phyloP scores from a whole-genome alignment of 257 asterid species.

The Jacaranda mimosifolia region DNA sequence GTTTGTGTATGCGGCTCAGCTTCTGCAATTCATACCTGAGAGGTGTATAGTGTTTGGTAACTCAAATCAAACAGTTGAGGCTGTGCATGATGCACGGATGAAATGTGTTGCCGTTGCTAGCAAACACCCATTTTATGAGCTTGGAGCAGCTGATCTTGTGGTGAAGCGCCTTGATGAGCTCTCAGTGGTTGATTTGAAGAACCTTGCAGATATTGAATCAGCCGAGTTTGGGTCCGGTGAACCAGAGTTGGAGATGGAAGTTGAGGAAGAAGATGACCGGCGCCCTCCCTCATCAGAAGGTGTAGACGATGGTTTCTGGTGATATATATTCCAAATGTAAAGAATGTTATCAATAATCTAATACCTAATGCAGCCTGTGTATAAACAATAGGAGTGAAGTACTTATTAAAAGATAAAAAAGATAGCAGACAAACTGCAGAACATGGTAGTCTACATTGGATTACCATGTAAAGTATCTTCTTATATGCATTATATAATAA shows the following conservation, averaged over 20 bases:
- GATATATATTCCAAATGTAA: conserved; percentile 48
- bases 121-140: conserved; percentile 67
- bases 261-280: conserved; percentile 55
- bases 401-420: not conserved
- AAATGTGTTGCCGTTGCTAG: conserved; percentile 74
- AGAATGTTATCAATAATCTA: conserved; percentile 39
- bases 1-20: conserved; percentile 70
- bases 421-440: conserved; percentile 17
- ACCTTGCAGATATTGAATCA: conserved; percentile 60
- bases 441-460: conserved; percentile 31
- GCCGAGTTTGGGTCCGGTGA: conserved; percentile 56
- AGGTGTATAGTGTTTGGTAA: conserved; percentile 71
- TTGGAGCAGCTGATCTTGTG: conserved; percentile 68
- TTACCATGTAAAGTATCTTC: conserved; percentile 22
- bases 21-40: conserved; percentile 61
- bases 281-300: conserved; percentile 46
- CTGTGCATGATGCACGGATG: conserved; percentile 78
- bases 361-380: conserved; percentile 34
- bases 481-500: conserved; percentile 24
- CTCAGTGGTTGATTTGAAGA: conserved; percentile 68
- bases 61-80: conserved; percentile 73
- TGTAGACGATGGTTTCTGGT: conserved; percentile 69
- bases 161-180: conserved; percentile 67
- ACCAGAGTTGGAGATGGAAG: conserved; percentile 67
- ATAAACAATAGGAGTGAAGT: conserved; percentile 27